Percentiles rank a stretch among this genome's conserved stretches.
These are phyloP conservation scores for Ceratocystis diversiconidia DNA, from an alignment of 2,329 filamentous ascomycete species.

Conservation along the genomic window DNA sequence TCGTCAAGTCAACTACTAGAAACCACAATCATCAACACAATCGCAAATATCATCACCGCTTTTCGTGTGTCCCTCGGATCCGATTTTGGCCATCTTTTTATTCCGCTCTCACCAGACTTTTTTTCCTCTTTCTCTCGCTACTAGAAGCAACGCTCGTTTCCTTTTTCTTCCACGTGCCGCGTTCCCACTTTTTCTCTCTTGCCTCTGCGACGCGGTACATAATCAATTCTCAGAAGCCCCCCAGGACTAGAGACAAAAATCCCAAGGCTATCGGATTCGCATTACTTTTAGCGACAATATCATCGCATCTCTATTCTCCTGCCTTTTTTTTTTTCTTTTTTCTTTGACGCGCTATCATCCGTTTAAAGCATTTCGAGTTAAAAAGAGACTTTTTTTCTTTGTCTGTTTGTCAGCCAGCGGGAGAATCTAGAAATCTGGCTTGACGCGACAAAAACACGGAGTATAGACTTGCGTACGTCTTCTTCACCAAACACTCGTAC, in stretches of 20 bases:
- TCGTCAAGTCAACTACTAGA: background rate
- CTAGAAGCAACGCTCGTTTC: constrained; percentile 4
- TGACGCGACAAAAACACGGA: constrained; percentile 3
- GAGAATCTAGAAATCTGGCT: background rate
- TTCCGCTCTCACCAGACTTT: background rate
- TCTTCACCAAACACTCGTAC: no score
- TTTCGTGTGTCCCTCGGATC: background rate
- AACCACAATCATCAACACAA: background rate
- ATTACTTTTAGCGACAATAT: constrained; percentile 2
- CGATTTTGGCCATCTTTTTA: background rate
- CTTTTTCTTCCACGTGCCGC: constrained; percentile 1
- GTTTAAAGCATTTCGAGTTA: background rate
- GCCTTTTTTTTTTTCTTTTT: background rate
- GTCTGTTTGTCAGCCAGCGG: background rate
- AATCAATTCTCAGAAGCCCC: background rate
- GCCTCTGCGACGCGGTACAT: constrained; percentile 2
- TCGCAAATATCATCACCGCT: background rate
- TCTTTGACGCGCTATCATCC: background rate
- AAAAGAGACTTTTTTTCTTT: background rate
- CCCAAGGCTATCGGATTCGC: background rate
- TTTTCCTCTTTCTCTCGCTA: background rate
- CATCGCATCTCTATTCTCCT: background rate
- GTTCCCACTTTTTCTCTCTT: background rate
- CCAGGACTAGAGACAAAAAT: background rate
- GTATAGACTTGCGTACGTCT: background rate